Percentiles rank a stretch among this genome's conserved stretches.
Conservation (phyloP, 2,329 filamentous ascomycete species). For the Ceratocystiopsis minuta region DNA sequence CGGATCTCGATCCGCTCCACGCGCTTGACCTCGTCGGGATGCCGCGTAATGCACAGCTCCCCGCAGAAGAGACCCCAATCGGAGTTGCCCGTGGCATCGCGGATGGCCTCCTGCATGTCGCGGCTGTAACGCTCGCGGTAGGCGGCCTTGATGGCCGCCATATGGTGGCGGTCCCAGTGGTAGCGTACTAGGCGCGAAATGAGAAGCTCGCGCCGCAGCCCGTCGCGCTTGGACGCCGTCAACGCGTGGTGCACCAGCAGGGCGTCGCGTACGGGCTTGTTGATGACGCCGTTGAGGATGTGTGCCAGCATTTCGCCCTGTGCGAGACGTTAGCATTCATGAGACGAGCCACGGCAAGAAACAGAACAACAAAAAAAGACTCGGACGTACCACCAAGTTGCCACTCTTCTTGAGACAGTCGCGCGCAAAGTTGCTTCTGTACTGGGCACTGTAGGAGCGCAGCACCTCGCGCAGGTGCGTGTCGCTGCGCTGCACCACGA, state of each 20-base stretch:
- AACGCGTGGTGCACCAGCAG: constrained; percentile 83
- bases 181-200: constrained; percentile 74
- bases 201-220: constrained; percentile 64
- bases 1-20: constrained; percentile 24
- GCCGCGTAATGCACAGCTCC: constrained; percentile 45
- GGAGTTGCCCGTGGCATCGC: constrained; percentile 49
- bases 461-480: constrained; percentile 66
- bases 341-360: not conserved
- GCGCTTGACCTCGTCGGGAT: constrained; percentile 38
- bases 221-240: constrained; percentile 50
- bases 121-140: constrained; percentile 62
- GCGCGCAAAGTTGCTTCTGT: constrained; percentile 66
- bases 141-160: constrained; percentile 61
- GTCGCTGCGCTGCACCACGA: constrained; percentile 68
- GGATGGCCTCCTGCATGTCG: constrained; percentile 60
- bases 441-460: constrained; percentile 53
- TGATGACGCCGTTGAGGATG: constrained; percentile 91
- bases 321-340: no score
- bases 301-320: constrained; percentile 89
- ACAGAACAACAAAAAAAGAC: not conserved
- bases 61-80: constrained; percentile 65
- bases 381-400: constrained; percentile 70
- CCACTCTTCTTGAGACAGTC: constrained; percentile 77
- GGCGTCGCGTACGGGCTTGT: constrained; percentile 82
- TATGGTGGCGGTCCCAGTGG: constrained; percentile 79